Conservation (phyloP, 2,329 filamentous ascomycete genomes). For the Arachnomyces sp. region DNA sequence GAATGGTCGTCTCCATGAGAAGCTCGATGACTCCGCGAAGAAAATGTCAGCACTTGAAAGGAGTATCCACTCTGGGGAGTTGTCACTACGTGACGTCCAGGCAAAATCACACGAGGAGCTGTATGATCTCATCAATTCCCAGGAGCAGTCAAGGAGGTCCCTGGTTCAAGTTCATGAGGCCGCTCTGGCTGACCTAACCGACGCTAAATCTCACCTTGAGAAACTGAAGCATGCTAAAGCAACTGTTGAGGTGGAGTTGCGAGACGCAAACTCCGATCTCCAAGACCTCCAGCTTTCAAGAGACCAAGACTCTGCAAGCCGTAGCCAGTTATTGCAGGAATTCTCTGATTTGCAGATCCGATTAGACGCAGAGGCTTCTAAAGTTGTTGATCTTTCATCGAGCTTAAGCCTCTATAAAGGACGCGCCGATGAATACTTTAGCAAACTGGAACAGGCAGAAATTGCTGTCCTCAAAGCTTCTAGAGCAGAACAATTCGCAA, state of each 20-base stretch:
- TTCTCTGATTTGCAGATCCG: slow-evolving; percentile 91
- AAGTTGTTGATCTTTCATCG: slow-evolving; percentile 72
- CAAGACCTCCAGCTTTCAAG: slow-evolving; percentile 69
- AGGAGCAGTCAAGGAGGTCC: slow-evolving; percentile 78
- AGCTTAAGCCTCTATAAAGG: slow-evolving; percentile 85
- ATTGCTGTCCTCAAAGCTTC: slow-evolving; percentile 89
- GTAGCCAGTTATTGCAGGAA: slow-evolving; percentile 81
- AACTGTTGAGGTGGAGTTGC: slow-evolving; percentile 74
- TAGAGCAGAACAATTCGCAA: slow-evolving; percentile 89
- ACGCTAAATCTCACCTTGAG: slow-evolving; percentile 81
- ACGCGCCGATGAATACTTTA: slow-evolving; percentile 91
- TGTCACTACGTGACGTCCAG: slow-evolving; percentile 85
- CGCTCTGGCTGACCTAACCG: slow-evolving; percentile 73
- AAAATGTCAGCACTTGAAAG: slow-evolving; percentile 87
- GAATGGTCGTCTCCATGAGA: slow-evolving; percentile 84
- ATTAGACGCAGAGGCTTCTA: slow-evolving; percentile 80
- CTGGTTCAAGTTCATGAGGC: slow-evolving; percentile 79
- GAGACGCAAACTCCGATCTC: slow-evolving; percentile 75
- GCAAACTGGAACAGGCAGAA: slow-evolving; percentile 92
- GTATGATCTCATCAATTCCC: slow-evolving; percentile 82
- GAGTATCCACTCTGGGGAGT: slow-evolving; percentile 75
- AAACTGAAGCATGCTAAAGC: slow-evolving; percentile 75
- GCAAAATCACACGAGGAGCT: slow-evolving; percentile 91
- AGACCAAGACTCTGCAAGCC: slow-evolving; percentile 81
- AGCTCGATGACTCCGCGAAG: slow-evolving; percentile 87